A percentile compares a stretch with the other conserved stretches of the same genome.
Evolutionary conservation across 2,329 filamentous ascomycete genomes (phyloP).

Genomic region (Blastomyces percursus): DNA sequence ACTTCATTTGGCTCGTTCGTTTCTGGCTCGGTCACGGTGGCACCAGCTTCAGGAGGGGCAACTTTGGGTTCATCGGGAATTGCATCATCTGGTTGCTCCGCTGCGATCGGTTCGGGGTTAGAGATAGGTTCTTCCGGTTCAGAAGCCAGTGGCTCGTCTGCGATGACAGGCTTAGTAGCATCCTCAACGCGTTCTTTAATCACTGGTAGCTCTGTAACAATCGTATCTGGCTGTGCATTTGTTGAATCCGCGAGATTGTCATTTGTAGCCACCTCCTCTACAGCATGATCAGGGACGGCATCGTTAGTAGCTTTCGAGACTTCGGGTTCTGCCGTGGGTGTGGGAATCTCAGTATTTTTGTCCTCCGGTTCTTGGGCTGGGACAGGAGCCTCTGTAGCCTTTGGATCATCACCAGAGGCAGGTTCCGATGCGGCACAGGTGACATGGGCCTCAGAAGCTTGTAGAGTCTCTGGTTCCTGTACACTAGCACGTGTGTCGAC

Average conservation of each 20-base stretch:
- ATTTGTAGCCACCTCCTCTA: neutral
- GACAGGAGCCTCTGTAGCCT: neutral
- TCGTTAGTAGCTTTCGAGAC: neutral
- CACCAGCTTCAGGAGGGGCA: neutral
- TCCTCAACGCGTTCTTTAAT: neutral
- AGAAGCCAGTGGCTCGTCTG: neutral
- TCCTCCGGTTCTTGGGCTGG: neutral
- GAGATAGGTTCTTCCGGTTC: neutral
- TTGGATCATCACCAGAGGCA: neutral
- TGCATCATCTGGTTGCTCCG: neutral
- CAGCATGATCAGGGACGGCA: neutral
- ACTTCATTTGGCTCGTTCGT: conserved; percentile 1
- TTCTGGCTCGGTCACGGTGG: neutral
- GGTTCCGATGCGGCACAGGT: neutral
- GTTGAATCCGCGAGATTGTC: neutral
- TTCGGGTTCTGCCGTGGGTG: neutral
- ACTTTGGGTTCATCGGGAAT: neutral
- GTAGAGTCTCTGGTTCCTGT: neutral
- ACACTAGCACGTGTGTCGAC: neutral
- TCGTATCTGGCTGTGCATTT: neutral
- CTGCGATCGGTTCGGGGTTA: conserved; percentile 3
- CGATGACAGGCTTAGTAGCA: conserved; percentile 2
- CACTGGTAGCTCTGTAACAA: neutral
- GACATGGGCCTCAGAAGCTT: neutral
- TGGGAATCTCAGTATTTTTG: neutral